These are phyloP conservation scores for Yamadazyma kanchanaburiensis DNA, from an alignment of 1,139 yeast species.

Conservation along the genomic window DNA sequence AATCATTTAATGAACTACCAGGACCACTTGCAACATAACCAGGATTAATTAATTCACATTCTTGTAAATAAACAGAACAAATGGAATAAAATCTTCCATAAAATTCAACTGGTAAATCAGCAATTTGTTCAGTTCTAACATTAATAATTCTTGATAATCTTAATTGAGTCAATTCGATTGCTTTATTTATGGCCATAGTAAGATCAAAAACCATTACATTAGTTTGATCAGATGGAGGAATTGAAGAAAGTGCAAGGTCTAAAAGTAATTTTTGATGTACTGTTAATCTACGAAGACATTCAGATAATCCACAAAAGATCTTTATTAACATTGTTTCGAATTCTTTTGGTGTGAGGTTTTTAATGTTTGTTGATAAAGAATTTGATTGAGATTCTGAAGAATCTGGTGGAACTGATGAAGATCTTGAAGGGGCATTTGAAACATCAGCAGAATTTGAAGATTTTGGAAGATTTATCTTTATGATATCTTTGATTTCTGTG, in stretches of 20 bases:
- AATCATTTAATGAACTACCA: conserved; percentile 55
- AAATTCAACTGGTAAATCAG: conserved; percentile 49
- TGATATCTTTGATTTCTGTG: conserved; percentile 69
- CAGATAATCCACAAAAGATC: conserved; percentile 64
- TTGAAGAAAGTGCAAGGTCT: conserved; percentile 63
- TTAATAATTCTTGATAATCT: conserved; percentile 76
- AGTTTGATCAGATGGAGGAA: conserved; percentile 29
- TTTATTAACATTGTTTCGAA: conserved; percentile 67
- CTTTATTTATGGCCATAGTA: conserved; percentile 55
- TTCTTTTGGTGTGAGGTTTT: conserved; percentile 66
- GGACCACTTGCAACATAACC: conserved; percentile 54
- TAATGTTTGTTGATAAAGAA: conserved; percentile 48
- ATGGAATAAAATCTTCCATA: conserved; percentile 68
- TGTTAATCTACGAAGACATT: conserved; percentile 69
- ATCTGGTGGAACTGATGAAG: conserved; percentile 28
- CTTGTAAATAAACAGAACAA: conserved; percentile 67
- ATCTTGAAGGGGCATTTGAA: conserved; percentile 28
- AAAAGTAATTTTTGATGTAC: conserved; percentile 76
- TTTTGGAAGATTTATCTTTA: conserved; percentile 60
- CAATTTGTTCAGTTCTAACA: conserved; percentile 72
- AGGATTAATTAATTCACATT: conserved; percentile 84
- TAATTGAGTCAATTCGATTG: conserved; percentile 71
- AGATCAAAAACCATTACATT: conserved; percentile 63
- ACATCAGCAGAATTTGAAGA: conserved; percentile 14
- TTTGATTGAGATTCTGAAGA: conserved; percentile 7